These are phyloP conservation scores for Pigoraptor vietnamica DNA, from an alignment of 78 protist genomes.

Conservation along the genomic window DNA sequence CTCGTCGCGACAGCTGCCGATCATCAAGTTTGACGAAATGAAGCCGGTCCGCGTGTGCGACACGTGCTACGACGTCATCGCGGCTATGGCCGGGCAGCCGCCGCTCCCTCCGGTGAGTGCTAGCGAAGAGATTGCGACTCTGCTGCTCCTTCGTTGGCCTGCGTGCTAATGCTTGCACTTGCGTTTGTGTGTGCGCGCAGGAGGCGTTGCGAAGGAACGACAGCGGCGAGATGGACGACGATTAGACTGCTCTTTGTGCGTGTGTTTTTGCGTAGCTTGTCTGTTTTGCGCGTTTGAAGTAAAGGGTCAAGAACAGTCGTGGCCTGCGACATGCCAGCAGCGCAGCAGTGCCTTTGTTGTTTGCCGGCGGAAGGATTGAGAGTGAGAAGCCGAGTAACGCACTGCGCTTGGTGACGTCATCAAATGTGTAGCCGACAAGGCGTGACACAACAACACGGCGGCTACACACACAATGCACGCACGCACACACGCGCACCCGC, in stretches of 20 bases:
- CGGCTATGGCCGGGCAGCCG: background rate
- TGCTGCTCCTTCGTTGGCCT: background rate
- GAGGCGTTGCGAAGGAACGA: background rate
- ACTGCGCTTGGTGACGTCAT: background rate
- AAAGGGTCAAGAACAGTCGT: no score
- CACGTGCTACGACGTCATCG: background rate
- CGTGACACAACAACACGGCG: background rate
- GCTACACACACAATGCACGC: background rate
- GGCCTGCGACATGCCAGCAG: no score
- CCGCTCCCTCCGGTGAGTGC: background rate
- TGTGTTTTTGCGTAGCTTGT: no score
- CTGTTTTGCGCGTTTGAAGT: no score
- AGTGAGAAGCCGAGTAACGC: no score
- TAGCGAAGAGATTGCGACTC: background rate
- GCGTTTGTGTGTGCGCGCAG: background rate
- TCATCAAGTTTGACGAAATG: background rate
- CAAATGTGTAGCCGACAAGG: no score
- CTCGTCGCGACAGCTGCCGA: background rate
- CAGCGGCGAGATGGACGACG: background rate
- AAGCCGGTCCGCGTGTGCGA: constrained; percentile 2
- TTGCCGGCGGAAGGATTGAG: no score
- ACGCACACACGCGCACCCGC: background rate
- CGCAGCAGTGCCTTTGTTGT: no score
- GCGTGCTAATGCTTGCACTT: background rate
- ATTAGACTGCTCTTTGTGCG: background rate